Conservation (phyloP, 1,284 basidiomycete genomes). For the Xerocomus amazonicus region DNA sequence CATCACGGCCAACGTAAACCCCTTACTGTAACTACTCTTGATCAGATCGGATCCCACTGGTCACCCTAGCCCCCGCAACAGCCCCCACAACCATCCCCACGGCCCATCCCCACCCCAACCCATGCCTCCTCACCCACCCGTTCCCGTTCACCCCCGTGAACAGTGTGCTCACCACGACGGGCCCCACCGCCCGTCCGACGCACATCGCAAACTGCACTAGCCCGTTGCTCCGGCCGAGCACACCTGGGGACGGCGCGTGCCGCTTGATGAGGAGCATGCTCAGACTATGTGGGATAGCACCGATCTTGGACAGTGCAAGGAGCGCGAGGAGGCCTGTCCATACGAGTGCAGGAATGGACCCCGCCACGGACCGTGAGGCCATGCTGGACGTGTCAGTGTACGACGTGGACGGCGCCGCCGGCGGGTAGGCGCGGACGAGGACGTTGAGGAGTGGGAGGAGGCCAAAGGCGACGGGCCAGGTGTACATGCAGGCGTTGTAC, state of each 20-base stretch:
- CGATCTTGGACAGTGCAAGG: conserved; percentile 22
- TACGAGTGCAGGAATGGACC: not conserved
- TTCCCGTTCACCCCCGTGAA: conserved; percentile 21
- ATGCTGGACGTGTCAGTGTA: not conserved
- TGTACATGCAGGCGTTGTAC: conserved; percentile 12
- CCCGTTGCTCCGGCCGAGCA: conserved; percentile 21
- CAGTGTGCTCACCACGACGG: conserved; percentile 17
- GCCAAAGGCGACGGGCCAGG: conserved; percentile 15
- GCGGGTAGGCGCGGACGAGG: not conserved
- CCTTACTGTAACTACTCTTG: not conserved
- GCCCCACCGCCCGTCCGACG: conserved; percentile 18
- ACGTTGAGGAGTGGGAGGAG: conserved; percentile 13
- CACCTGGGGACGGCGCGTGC: conserved; percentile 10
- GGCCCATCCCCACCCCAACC: conserved; percentile 18
- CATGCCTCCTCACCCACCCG: conserved; percentile 14
- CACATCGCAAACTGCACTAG: conserved; percentile 25
- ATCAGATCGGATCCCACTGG: conserved; percentile 8
- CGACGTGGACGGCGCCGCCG: too few relatives aligned
- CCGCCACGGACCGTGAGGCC: not conserved
- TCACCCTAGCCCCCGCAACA: conserved; percentile 18
- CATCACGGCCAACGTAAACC: too few relatives aligned
- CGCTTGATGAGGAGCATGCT: conserved; percentile 22
- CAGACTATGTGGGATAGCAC: conserved; percentile 12
- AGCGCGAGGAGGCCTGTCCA: conserved; percentile 17
- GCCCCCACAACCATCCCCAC: conserved; percentile 15